Base-by-base conservation (phyloP, 2,329 filamentous ascomycete species). In the Microsporum ferrugineum region DNA sequence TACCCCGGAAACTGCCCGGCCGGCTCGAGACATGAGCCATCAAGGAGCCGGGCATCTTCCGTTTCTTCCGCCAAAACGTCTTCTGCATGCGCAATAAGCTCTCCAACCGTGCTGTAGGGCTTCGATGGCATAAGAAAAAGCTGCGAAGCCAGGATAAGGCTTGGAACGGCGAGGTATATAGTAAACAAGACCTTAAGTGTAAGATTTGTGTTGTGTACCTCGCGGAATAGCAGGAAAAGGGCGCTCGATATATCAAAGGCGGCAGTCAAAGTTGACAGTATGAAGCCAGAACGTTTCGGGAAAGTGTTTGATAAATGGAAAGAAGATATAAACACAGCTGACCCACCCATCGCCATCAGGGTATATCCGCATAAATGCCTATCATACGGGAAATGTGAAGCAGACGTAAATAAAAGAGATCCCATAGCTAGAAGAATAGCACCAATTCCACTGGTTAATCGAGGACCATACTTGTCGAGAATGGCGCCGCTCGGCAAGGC, bases 271-370 rank as follows among this genome's bases (percentile, higher is more conserved):
- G 90, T 79, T 1, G 89, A 88, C 6, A 95, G 78, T 64, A 95
- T 89, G n/a, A 89, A 76, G 1, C 89, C 89, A 0, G 88, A 88
- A 68, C 87, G 82, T 57, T 81, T 81, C 0, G 89, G 89, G 69
- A 95, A 92, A 2, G 89, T 85, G 71, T 94, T 94, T 43, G 88
- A 90, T 43, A 94, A 82, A 71, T 94, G 89, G 73, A 92, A 92
- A 2, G 87, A 88, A 6, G 88, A 86, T 61, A 94, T 89, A 73
- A 90, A 94, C 58, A 89, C 83, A 68, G 91, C 91, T 1, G 88
- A 88, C 0, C 89, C 89, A 23, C 88, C 89, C 1, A 92, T 79
- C 0, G 88, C 87, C 5, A 94, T 79, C 60, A 89, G 84, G 27
- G 91, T 77, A 71, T 92, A 91, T 14, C 88, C 88, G 3, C 83